Evolutionary conservation across 2,329 filamentous ascomycete genomes (phyloP), one percentile per base, ranked within the genome.

Genomic region (Trichoderma sp.): DNA sequence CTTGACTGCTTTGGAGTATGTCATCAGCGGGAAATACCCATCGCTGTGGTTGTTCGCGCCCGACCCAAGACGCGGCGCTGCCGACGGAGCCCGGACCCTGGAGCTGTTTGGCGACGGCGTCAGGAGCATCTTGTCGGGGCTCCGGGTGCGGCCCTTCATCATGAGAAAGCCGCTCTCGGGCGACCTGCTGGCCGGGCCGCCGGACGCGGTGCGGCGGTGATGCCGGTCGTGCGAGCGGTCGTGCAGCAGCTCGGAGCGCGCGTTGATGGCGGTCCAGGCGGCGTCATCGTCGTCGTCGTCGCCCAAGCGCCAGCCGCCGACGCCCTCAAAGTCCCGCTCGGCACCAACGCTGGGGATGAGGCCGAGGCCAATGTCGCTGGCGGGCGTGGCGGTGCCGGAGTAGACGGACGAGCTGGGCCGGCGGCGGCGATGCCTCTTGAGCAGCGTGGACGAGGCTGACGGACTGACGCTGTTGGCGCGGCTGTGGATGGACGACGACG

Each of bases 241-340:
- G 0, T 83, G 83, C 16, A 86, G 75, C 70, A 86, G 75, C 70
- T 86, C 83, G 8, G 86, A 78, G 13, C 84, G 78, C 1, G 84
- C 85, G 72, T 86, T 86, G 70, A 86, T 85, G 55, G 81, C 83
- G 21, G 82, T 83, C 85, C 85, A 87, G 37, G 81, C 73, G 49
- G 83, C 79, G 32, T 86, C 83, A 4, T 66, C 39, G 37, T 60
- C 58, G 65, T 46, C 56, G 66, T 84, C 81, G 39, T 75, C 74
- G 14, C 78, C 76, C 18, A 87, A 71, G 59, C 86, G 79, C 86
- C 86, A 89, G 3, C 87, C 87, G 21, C 87, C 87, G 2, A 89
- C 77, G 8, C 87, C 87, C 72, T 89, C 87, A 71, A 84, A 89
- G 73, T 89, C 87, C 34, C 87, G 79, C 65, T 85, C 83, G 4